phyloP scores from a whole-genome alignment of 305 asterid species.

The Withania somnifera region DNA sequence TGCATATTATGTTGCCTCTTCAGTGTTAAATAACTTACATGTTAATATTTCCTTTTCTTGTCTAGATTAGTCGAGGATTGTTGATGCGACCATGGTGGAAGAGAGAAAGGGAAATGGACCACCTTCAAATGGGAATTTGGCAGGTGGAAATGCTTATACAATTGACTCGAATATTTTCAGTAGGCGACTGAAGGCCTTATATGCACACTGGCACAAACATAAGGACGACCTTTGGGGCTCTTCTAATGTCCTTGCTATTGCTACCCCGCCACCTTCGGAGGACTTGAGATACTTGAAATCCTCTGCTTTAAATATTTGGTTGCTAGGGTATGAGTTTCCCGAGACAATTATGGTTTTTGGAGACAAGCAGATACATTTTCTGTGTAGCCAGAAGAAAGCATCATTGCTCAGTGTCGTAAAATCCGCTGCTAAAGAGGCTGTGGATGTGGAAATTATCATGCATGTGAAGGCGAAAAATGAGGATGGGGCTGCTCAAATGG shows the following conservation, averaged over 20 bases:
- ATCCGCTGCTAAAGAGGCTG: slow-evolving; percentile 37
- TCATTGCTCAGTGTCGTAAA: slow-evolving; percentile 40
- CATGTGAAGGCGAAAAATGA: slow-evolving; percentile 47
- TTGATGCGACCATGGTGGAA: slow-evolving; percentile 28
- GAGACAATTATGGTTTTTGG: slow-evolving; percentile 70
- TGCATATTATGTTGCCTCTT: not conserved
- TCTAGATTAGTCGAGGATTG: not conserved
- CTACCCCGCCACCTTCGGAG: slow-evolving; percentile 61
- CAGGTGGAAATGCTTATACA: slow-evolving; percentile 26
- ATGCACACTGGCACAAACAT: slow-evolving; percentile 43
- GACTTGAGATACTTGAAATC: slow-evolving; percentile 65
- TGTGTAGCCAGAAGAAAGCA: slow-evolving; percentile 73
- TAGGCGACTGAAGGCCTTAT: slow-evolving; percentile 37
- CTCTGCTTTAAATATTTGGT: slow-evolving; percentile 61
- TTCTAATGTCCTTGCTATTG: slow-evolving; percentile 41
- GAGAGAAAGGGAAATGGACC: slow-evolving; percentile 29
- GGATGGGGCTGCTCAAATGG: slow-evolving; percentile 45
- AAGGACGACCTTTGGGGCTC: slow-evolving; percentile 50
- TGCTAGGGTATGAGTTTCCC: slow-evolving; percentile 76
- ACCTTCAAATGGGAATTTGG: slow-evolving; percentile 27
- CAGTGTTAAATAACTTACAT: not conserved
- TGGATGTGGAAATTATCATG: slow-evolving; percentile 35
- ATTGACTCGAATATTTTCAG: slow-evolving; percentile 37
- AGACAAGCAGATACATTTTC: slow-evolving; percentile 41
- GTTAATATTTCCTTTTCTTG: not conserved